Evolutionary conservation across 495 filamentous ascomycete species (phyloP), one percentile per base, ranked within the genome.

Genomic region (Lasiosphaeria ovina): DNA sequence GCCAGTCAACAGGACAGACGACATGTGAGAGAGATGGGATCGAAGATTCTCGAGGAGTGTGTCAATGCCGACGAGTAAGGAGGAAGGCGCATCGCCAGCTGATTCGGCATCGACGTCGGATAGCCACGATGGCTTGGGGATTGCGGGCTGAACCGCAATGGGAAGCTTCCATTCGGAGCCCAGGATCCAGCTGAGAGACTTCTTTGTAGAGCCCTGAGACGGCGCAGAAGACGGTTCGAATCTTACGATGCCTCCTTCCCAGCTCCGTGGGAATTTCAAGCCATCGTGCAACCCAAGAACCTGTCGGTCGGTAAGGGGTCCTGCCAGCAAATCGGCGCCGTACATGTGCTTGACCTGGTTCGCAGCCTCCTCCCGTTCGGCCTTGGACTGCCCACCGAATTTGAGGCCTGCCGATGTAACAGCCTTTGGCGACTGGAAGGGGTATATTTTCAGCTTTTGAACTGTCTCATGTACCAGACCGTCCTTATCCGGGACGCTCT

Each of bases 261-360:
- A 91, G 17, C 77, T 72, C 32, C 69, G 66, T 0, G 76, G 67
- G 35, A 62, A 64, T 17, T 78, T 74, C 2, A 77, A 59, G 9
- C 68, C 69, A 31, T 76, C 68, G 17, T 77, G 70, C 8, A 75
- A 62, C 12, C 79, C 79, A 6, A 98, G 73, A 35, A 95, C 65
- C 74, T 93, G 89, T 6, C 94, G 92, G 74, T 97, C 89, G 0
- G 93, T 97, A 34, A 98, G 66, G 3, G 94, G 91, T 0, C 94
- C 93, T 16, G 89, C 83, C n/a, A 97, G 76, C 38, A 97, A 69
- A 66, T 79, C 73, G 70, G 81, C 55, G 17, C 77, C 79, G 63
- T 85, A 88, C 16, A 85, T 77, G 51, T 80, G 75, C 53, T 73
- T 71, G 53, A 89, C 75, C 48, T 77, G 77, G 63, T 79, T 83